phyloP scores from a whole-genome alignment of 257 asterid species.

The Solanum dulcamara region DNA sequence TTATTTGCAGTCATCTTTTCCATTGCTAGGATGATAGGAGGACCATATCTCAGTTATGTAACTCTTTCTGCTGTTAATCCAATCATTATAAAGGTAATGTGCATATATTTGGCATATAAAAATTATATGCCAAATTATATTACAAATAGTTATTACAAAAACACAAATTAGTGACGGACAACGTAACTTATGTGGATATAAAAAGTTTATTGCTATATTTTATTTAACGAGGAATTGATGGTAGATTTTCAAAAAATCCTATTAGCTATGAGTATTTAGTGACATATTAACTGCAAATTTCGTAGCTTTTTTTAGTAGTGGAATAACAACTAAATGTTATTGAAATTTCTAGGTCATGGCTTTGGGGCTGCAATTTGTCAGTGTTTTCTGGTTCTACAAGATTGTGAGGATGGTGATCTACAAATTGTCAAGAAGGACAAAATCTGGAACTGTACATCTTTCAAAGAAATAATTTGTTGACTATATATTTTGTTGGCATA shows the following conservation, averaged over 20 bases:
- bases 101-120: background rate
- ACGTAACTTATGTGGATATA: rapidly evolving
- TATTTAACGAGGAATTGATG: background rate
- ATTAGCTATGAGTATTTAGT: background rate
- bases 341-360: conserved; percentile 60
- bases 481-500: rapidly evolving
- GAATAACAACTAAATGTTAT: background rate
- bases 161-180: background rate
- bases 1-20: conserved; percentile 59
- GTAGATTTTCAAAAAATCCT: rapidly evolving
- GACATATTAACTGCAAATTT: background rate
- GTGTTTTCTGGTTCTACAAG: conserved; percentile 88
- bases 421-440: conserved; percentile 41
- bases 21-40: conserved; percentile 76
- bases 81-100: conserved; percentile 57
- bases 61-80: conserved; percentile 67
- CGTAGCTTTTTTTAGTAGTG: rapidly evolving
- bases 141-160: background rate
- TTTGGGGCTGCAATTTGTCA: conserved; percentile 66
- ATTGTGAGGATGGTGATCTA: conserved; percentile 60
- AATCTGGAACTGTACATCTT: conserved; percentile 11
- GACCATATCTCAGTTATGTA: conserved; percentile 64
- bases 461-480: conserved; percentile 1
- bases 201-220: background rate
- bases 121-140: background rate